Conservation (phyloP, 345 rosid genomes). For the Gossypium longicalyx region DNA sequence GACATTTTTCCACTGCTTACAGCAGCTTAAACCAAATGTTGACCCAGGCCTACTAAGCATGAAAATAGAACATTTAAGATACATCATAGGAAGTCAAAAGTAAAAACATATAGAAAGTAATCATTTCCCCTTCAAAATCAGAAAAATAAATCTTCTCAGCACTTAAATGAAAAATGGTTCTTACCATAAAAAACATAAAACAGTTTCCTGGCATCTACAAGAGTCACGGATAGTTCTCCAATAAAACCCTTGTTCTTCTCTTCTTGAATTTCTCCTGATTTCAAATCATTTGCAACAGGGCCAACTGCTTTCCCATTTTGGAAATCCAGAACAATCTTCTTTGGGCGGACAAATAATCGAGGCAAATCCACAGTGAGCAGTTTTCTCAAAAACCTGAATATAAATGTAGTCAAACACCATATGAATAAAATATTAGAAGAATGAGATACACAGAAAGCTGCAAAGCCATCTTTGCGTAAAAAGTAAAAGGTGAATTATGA, state of each 20-base stretch:
- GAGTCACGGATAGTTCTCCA: conserved; percentile 91
- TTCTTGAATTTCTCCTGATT: conserved; percentile 79
- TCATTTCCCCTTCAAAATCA: not conserved
- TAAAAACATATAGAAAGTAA: not conserved
- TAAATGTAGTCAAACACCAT: conserved; percentile 14
- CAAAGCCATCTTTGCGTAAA: not conserved
- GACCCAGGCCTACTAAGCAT: not conserved
- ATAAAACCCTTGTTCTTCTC: conserved; percentile 74
- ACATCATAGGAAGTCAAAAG: not conserved
- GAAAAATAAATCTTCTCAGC: not conserved
- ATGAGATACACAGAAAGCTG: not conserved
- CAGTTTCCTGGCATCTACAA: conserved; percentile 91
- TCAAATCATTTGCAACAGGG: conserved; percentile 61
- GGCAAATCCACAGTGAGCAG: conserved; percentile 95
- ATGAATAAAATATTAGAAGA: not conserved
- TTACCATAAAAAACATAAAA: conserved; percentile 72
- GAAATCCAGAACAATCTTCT: conserved; percentile 96
- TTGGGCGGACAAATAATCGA: conserved; percentile 86
- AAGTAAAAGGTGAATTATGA: not conserved
- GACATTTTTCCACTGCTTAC: not conserved
- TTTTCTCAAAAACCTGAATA: conserved; percentile 79
- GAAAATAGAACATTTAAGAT: not conserved
- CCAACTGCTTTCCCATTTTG: conserved; percentile 94
- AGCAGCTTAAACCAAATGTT: not conserved
- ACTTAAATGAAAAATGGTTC: not conserved